A percentile compares a stretch with the other conserved stretches of the same genome.
These are phyloP conservation scores for Aspergillus egyptiacus DNA, from an alignment of 495 filamentous ascomycete genomes.

Conservation along the genomic window DNA sequence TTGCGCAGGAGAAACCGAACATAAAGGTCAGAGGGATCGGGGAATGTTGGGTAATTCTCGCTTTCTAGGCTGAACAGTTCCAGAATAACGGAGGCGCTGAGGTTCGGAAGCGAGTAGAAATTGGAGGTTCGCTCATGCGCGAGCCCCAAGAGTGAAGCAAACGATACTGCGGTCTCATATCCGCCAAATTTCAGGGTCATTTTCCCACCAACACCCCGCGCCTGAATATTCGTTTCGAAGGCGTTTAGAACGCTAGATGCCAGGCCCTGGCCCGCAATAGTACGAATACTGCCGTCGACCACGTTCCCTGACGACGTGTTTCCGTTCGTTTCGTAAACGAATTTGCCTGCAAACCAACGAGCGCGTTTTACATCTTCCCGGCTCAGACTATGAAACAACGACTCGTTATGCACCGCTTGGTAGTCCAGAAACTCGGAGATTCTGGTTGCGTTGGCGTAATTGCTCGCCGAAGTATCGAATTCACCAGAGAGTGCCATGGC, in stretches of 20 bases:
- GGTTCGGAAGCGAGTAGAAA: conserved; percentile 66
- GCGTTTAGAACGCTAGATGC: conserved; percentile 54
- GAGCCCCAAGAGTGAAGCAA: conserved; percentile 65
- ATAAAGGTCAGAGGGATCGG: conserved; percentile 50
- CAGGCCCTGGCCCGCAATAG: conserved; percentile 61
- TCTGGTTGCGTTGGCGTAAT: conserved; percentile 50
- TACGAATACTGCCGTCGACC: conserved; percentile 47
- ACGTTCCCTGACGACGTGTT: conserved; percentile 43
- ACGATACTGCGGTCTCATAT: conserved; percentile 65
- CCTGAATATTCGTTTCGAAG: conserved; percentile 46
- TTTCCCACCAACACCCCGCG: conserved; percentile 38
- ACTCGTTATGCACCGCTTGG: conserved; percentile 62
- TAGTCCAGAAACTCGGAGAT: conserved; percentile 76
- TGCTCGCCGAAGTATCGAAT: conserved; percentile 33
- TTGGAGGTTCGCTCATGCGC: conserved; percentile 43
- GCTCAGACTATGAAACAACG: conserved; percentile 51
- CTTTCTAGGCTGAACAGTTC: conserved; percentile 65
- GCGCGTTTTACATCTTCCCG: conserved; percentile 49
- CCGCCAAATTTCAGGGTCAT: conserved; percentile 64
- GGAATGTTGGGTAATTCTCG: conserved; percentile 40
- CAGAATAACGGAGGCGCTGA: conserved; percentile 62
- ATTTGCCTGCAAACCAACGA: conserved; percentile 57
- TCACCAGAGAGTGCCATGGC: conserved; percentile 29
- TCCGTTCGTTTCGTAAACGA: conserved; percentile 60
- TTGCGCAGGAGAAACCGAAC: conserved; percentile 77